Percentiles rank a stretch among this genome's conserved stretches.
These are phyloP conservation scores for Huntiella omanensis DNA, from an alignment of 2,329 filamentous ascomycete species.

Conservation along the genomic window DNA sequence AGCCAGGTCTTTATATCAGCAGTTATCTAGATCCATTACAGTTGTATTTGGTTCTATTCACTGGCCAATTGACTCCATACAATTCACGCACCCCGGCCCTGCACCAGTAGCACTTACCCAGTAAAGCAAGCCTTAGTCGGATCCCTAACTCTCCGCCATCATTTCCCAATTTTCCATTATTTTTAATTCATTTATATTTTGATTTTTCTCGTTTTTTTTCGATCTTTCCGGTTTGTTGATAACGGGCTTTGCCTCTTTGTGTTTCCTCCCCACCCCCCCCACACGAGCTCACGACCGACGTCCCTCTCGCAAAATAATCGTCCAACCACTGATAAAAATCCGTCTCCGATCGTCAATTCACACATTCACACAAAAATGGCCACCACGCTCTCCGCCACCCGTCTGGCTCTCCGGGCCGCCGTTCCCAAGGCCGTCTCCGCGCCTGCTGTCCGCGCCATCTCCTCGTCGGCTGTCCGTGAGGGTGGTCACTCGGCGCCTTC, in stretches of 20 bases:
- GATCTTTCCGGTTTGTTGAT: not conserved
- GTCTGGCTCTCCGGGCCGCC: conserved; percentile 45
- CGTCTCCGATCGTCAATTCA: not conserved
- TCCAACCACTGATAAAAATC: too few species aligned
- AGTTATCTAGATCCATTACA: too few species aligned
- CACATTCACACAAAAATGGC: conserved; percentile 33
- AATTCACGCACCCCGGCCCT: not conserved
- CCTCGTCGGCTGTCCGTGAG: conserved; percentile 31
- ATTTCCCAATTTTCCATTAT: not conserved
- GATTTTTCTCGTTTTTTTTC: not conserved
- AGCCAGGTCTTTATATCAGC: too few species aligned
- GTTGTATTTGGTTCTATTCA: conserved; percentile 4
- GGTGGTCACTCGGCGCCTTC: conserved; percentile 21
- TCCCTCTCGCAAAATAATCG: too few species aligned
- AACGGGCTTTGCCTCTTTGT: conserved; percentile 2
- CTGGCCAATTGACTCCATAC: not conserved
- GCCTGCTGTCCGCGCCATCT: conserved; percentile 33
- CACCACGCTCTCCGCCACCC: conserved; percentile 44
- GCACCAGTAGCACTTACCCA: too few species aligned
- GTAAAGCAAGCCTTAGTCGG: too few species aligned
- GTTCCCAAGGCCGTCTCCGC: conserved; percentile 22
- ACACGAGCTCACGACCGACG: not conserved
- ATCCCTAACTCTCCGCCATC: conserved; percentile 8
- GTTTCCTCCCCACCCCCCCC: not conserved
- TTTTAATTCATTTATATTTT: too few species aligned